Conservation (phyloP, 345 rosid species). For the Eucalyptus cloeziana region DNA sequence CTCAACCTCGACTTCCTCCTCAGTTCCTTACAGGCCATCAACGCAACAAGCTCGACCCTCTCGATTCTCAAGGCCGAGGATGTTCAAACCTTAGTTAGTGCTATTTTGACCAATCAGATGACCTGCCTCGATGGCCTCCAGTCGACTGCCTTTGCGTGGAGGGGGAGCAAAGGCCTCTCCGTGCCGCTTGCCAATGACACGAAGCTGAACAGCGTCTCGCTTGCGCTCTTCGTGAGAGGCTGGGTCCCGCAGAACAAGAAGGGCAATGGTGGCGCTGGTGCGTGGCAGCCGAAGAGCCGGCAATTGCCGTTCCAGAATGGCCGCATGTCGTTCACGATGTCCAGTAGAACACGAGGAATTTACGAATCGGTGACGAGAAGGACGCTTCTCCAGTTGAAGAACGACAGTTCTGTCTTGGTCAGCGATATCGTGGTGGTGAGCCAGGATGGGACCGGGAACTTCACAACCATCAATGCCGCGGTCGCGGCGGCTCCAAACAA, state of each 20-base stretch:
- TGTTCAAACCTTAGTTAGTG: slow-evolving; percentile 58
- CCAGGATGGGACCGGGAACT: slow-evolving; percentile 67
- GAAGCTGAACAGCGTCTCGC: slow-evolving; percentile 62
- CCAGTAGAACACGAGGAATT: slow-evolving; percentile 27
- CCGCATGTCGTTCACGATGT: slow-evolving; percentile 44
- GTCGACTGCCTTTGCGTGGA: slow-evolving; percentile 37
- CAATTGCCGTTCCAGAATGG: slow-evolving; percentile 11
- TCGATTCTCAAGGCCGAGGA: slow-evolving; percentile 42
- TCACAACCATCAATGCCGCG: slow-evolving; percentile 62
- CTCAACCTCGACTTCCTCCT: slow-evolving; percentile 47
- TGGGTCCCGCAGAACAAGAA: slow-evolving; percentile 58
- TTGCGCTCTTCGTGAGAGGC: slow-evolving; percentile 60
- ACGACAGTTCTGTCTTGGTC: slow-evolving; percentile 11
- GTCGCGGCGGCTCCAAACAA: slow-evolving; percentile 67
- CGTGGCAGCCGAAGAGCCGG: background rate
- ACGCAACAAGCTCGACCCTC: slow-evolving; percentile 17
- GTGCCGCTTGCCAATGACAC: slow-evolving; percentile 51
- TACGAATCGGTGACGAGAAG: slow-evolving; percentile 47
- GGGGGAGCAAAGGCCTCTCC: slow-evolving; percentile 33
- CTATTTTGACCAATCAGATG: slow-evolving; percentile 67
- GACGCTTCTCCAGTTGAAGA: slow-evolving; percentile 31
- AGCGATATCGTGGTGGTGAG: slow-evolving; percentile 56
- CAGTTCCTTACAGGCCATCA: slow-evolving; percentile 30
- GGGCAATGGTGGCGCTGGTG: background rate
- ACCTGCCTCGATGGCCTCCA: slow-evolving; percentile 65